Percentiles rank a stretch among this genome's conserved stretches.
phyloP scores from a whole-genome alignment of 2,329 filamentous ascomycete genomes.

The Emergomyces orientalis region DNA sequence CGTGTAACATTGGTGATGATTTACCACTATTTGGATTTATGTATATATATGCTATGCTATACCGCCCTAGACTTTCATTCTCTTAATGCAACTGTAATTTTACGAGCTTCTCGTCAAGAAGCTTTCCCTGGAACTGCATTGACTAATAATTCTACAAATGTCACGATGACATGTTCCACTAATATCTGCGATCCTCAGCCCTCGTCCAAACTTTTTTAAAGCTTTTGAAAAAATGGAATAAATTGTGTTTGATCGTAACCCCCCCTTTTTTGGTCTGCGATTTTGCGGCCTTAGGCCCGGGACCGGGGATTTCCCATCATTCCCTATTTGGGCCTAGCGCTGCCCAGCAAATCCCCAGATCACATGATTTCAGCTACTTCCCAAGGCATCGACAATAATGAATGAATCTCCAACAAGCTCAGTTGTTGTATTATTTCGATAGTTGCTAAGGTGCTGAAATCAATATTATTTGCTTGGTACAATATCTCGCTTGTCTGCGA shows the following conservation, averaged over 20 bases:
- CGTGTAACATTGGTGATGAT: not conserved
- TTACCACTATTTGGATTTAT: constrained; percentile 10
- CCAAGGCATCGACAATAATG: not conserved
- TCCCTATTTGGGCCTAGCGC: not conserved
- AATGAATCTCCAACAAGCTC: not conserved
- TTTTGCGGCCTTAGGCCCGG: no score
- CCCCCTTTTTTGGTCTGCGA: no score
- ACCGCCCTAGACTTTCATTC: not conserved
- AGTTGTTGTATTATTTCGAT: not conserved
- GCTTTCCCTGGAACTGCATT: not conserved
- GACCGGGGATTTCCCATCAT: not conserved
- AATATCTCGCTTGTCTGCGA: not conserved
- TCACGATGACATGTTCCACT: no score
- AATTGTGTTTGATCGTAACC: no score
- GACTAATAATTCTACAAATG: no score
- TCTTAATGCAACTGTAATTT: not conserved
- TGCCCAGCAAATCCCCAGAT: not conserved
- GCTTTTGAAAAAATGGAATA: no score
- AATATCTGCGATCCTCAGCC: no score
- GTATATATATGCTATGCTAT: constrained; percentile 19
- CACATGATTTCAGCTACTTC: not conserved
- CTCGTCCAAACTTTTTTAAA: no score
- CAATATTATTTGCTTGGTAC: not conserved
- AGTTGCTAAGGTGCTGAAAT: not conserved
- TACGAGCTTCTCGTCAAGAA: not conserved